phyloP scores from a whole-genome alignment of 2,329 filamentous ascomycete species.

The Xylaria sp. region DNA sequence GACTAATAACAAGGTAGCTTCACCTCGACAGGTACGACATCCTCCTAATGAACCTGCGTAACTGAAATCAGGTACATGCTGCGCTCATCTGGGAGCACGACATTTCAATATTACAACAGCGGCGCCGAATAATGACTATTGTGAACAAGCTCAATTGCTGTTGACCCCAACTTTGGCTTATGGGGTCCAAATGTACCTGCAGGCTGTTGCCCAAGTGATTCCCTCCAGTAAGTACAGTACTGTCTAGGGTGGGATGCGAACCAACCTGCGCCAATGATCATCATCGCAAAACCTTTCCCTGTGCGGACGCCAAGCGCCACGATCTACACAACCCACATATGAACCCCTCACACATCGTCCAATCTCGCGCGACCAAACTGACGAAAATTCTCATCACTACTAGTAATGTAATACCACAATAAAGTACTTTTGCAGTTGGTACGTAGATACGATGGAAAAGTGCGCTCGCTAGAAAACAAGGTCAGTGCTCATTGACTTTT shows the following conservation, averaged over 20 bases:
- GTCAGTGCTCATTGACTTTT: not conserved
- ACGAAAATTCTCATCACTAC: constrained; percentile 7
- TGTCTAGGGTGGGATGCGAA: not conserved
- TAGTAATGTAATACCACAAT: not conserved
- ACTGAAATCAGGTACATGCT: not conserved
- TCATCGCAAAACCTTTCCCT: constrained; percentile 33
- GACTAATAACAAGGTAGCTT: not conserved
- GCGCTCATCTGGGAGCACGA: constrained; percentile 3
- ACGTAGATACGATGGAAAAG: too few species aligned
- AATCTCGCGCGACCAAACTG: constrained; percentile 9
- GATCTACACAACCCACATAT: constrained; percentile 24
- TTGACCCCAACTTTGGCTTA: not conserved
- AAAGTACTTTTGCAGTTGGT: not conserved
- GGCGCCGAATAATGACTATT: not conserved
- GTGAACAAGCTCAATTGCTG: not conserved
- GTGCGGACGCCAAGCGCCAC: constrained; percentile 27
- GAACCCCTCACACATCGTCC: constrained; percentile 21
- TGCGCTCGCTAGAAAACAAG: not conserved
- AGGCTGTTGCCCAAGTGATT: constrained; percentile 16
- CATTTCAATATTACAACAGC: not conserved
- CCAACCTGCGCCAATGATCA: not conserved
- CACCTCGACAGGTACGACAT: not conserved
- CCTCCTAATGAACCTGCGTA: not conserved
- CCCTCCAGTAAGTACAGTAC: not conserved
- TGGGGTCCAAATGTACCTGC: constrained; percentile 19